Evolutionary conservation across 148 eudicot species (phyloP).

Genomic region (Rhododendron molle): DNA sequence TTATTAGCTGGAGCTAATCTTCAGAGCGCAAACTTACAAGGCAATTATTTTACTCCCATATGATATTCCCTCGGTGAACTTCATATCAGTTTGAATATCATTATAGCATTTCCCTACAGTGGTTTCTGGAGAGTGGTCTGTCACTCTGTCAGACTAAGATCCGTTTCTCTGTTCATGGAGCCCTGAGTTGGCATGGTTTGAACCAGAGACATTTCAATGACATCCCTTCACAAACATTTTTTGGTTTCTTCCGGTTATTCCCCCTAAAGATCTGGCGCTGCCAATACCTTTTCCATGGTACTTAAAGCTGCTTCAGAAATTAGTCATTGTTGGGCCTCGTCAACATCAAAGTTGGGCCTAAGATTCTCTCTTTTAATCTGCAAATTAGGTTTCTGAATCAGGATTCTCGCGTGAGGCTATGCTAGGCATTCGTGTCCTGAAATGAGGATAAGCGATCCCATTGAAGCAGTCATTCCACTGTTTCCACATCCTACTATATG

Average conservation of each 20-base stretch:
- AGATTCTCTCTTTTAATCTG: too few relatives aligned
- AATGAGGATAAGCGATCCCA: too few relatives aligned
- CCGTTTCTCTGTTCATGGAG: neutral
- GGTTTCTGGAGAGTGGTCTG: constrained; percentile 1
- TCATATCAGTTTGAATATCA: neutral
- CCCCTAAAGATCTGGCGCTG: neutral
- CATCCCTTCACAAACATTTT: neutral
- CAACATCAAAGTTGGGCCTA: too few relatives aligned
- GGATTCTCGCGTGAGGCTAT: too few relatives aligned
- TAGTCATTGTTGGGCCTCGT: neutral
- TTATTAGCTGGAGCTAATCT: constrained; percentile 81
- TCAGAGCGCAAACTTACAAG: constrained; percentile 94
- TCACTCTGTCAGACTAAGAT: neutral
- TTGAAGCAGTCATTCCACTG: too few relatives aligned
- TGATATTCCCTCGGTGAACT: neutral
- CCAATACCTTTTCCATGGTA: neutral
- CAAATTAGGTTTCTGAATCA: too few relatives aligned
- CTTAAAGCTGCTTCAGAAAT: neutral
- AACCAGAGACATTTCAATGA: neutral
- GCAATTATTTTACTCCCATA: constrained; percentile 25
- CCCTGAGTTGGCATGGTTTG: neutral
- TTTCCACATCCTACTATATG: too few relatives aligned
- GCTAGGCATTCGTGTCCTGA: too few relatives aligned
- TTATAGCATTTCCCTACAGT: neutral
- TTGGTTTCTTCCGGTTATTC: neutral